phyloP scores from a whole-genome alignment of 2,329 filamentous ascomycete genomes.

The Shiraia bambusicola region DNA sequence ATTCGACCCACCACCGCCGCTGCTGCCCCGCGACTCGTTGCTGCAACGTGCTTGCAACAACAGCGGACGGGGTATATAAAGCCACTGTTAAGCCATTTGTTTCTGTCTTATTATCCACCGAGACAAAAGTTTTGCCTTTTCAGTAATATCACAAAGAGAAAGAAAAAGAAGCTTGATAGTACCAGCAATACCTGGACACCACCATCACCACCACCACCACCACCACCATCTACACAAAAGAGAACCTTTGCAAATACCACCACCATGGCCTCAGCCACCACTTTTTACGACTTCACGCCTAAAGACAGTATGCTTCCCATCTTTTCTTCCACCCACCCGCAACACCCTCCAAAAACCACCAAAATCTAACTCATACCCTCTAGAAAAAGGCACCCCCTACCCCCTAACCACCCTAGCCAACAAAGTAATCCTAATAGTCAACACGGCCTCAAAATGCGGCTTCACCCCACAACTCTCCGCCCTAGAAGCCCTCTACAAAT shows the following conservation, averaged over 20 bases:
- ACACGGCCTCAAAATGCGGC: slow-evolving; percentile 97
- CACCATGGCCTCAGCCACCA: slow-evolving; percentile 67
- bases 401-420: slow-evolving; percentile 72
- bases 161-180: too few species aligned
- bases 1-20: slow-evolving; percentile 13
- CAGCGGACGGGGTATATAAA: neutral
- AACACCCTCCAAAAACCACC: slow-evolving; percentile 1
- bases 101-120: too few species aligned
- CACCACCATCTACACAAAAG: too few species aligned
- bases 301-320: slow-evolving; percentile 67
- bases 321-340: neutral
- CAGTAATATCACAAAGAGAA: too few species aligned
- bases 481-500: slow-evolving; percentile 87
- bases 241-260: slow-evolving; percentile 9
- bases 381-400: slow-evolving; percentile 73
- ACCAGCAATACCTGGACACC: too few species aligned
- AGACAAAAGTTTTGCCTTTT: too few species aligned
- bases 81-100: too few species aligned
- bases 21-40: slow-evolving; percentile 10
- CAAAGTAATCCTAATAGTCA: slow-evolving; percentile 95
- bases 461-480: slow-evolving; percentile 95
- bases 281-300: slow-evolving; percentile 82
- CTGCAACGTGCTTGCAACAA: slow-evolving; percentile 2
- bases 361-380: too few species aligned
- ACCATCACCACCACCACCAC: too few species aligned